Base-by-base conservation (phyloP, 202 grass and related monocot species). In the Saccharum hybrid region DNA sequence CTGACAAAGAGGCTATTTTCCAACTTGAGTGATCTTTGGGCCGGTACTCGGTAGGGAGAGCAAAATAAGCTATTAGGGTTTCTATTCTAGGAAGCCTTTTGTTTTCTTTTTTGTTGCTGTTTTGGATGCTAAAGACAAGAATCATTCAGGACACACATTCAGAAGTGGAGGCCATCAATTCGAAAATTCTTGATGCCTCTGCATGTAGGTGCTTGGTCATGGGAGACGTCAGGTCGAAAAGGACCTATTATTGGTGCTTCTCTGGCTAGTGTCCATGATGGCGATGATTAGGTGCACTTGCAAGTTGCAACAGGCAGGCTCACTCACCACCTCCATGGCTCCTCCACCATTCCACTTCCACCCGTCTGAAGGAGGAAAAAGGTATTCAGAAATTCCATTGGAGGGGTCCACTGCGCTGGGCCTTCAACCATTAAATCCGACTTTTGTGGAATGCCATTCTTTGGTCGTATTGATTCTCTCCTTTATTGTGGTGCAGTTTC, bases 111-210 rank as follows among this genome's bases (percentile, higher is more conserved):
- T 75, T 1, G 34, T 76, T 75, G 19, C 28, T 80, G 11, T 86
- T 85, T 73, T 34, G 15, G 7, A 41, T 86, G 73, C 18, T 23
- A 46, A 65, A 65, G 46, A 61, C 48, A 81, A 67, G 68, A 75
- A 68, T 86, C 62, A 68, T 86, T 68, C 69, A 48, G 48, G 39
- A 68, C 70, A 68, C 37, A 7, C 19, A 46, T 46, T 37, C 28
- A 81, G 61, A 86, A 75, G 63, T 81, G 77, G 77, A 48, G 71
- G 72, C 28, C 68, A 75, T 81, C 62, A 68, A 26, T 81, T 68
- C 19, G 9, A 37, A 81, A 48, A n/a, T 30, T 48, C 19, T 67
- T 62, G 62, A 68, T 69, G 46, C 42, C 16, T 45, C 71, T 38
- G 49, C 63, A 7, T 75, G 48, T 39, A 38, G 71, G 60, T 72